Evolutionary conservation across 108 stramenopile genomes (phyloP).

Genomic region (Cyclotella atomus): DNA sequence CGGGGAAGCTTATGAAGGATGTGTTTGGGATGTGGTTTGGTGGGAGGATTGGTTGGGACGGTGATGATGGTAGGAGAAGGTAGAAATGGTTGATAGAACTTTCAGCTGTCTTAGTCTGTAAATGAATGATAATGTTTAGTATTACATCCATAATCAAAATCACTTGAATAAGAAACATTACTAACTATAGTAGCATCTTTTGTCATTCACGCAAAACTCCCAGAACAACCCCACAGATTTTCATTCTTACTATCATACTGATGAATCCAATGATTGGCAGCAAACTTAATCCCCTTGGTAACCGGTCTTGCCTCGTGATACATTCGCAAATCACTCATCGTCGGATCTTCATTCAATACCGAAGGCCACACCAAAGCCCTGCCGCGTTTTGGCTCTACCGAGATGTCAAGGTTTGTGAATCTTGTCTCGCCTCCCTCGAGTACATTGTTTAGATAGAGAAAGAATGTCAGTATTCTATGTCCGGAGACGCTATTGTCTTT

Average conservation of each 20-base stretch:
- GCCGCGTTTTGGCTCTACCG: slow-evolving; percentile 50
- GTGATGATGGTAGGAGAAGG: slow-evolving; percentile 16
- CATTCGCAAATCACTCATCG: slow-evolving; percentile 41
- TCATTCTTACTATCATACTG: slow-evolving; percentile 53
- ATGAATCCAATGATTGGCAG: slow-evolving; percentile 74
- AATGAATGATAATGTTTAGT: no score
- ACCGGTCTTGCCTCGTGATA: slow-evolving; percentile 62
- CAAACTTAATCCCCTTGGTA: slow-evolving; percentile 53
- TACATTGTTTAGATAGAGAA: slow-evolving; percentile 68
- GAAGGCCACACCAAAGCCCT: slow-evolving; percentile 62
- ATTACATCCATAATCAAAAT: no score
- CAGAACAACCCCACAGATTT: slow-evolving; percentile 56
- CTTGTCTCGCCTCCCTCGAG: slow-evolving; percentile 64
- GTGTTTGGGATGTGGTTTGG: slow-evolving; percentile 39
- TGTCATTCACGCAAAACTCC: slow-evolving; percentile 38
- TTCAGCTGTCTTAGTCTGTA: not conserved
- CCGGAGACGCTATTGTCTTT: slow-evolving; percentile 43
- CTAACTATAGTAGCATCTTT: no score
- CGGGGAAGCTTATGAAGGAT: slow-evolving; percentile 41
- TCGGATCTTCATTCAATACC: slow-evolving; percentile 58
- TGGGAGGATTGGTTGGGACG: slow-evolving; percentile 6
- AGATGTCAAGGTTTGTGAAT: slow-evolving; percentile 46
- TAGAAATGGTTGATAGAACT: not conserved
- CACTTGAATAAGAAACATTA: no score
- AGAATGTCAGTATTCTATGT: slow-evolving; percentile 71